Evolutionary conservation across 1,284 basidiomycete species (phyloP).

Genomic region (Apiotrichum laibachii): DNA sequence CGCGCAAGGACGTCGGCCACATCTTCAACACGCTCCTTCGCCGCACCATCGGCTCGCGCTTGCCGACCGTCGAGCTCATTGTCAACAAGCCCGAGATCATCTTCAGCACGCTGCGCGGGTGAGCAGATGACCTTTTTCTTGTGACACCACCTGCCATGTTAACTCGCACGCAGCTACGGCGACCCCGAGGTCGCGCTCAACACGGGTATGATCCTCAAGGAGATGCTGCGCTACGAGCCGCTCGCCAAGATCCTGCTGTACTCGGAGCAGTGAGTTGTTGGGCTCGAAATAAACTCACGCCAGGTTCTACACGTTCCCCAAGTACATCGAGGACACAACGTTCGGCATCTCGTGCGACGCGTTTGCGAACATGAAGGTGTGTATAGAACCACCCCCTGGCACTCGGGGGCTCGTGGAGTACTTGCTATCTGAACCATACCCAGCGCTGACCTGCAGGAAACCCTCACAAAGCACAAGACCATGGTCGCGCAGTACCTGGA

Average conservation of each 20-base stretch:
- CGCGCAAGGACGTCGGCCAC: conserved; percentile 87
- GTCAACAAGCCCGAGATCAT: conserved; percentile 80
- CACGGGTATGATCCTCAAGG: conserved; percentile 95
- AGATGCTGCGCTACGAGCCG: conserved; percentile 93
- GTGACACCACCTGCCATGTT: too few relatives aligned
- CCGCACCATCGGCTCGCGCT: conserved; percentile 86
- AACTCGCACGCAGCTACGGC: conserved; percentile 71
- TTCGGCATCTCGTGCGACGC: conserved; percentile 98
- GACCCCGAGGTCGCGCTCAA: conserved; percentile 95
- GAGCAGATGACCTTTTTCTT: too few relatives aligned
- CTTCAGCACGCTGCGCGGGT: conserved; percentile 78
- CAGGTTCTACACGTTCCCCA: conserved; percentile 94
- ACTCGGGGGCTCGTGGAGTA: too few relatives aligned
- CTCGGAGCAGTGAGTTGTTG: conserved; percentile 75
- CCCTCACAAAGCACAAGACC: conserved; percentile 88
- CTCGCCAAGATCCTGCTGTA: conserved; percentile 86
- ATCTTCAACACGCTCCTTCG: conserved; percentile 96
- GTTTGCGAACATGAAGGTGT: conserved; percentile 84
- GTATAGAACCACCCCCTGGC: conserved; percentile 16
- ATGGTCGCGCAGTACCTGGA: conserved; percentile 97
- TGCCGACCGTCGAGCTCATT: conserved; percentile 94
- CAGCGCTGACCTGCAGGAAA: conserved; percentile 59
- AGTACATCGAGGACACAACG: conserved; percentile 95
- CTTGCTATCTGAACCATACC: too few relatives aligned
- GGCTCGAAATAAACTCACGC: conserved; percentile 9